phyloP scores from a whole-genome alignment of 306 rosid species.

The Dicorynia guianensis region DNA sequence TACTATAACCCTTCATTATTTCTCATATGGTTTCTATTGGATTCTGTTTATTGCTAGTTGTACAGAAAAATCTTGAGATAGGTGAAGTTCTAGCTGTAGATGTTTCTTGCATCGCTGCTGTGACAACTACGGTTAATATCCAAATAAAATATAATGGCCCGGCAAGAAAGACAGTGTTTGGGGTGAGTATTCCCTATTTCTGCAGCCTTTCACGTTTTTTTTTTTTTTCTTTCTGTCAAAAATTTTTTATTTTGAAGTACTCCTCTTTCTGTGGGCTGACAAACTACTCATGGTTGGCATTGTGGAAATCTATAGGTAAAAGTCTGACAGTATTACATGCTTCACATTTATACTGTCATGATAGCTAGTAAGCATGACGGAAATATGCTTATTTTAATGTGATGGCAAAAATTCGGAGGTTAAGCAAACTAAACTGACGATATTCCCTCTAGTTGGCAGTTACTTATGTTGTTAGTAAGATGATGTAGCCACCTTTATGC shows the following conservation, averaged over 20 bases:
- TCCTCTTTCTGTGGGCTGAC: background rate
- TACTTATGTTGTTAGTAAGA: background rate
- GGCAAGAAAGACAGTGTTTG: constrained; percentile 89
- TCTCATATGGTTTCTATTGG: constrained; percentile 32
- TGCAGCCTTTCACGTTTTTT: constrained; percentile 2
- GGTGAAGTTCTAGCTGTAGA: constrained; percentile 92
- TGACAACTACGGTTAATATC: constrained; percentile 73
- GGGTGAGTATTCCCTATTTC: constrained; percentile 64
- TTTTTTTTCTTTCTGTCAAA: background rate
- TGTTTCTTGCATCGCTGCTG: constrained; percentile 91
- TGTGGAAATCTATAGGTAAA: background rate
- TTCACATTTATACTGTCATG: constrained; percentile 21
- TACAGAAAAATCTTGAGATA: constrained; percentile 89
- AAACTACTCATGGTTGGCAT: constrained; percentile 2
- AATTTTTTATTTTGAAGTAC: background rate
- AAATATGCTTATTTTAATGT: background rate
- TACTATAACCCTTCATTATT: no score
- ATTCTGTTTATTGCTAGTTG: constrained; percentile 43
- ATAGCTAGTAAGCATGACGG: constrained; percentile 16
- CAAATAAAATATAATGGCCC: constrained; percentile 90
- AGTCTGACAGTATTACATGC: background rate
- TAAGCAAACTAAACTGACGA: background rate
- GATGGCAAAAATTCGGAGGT: constrained; percentile 6
- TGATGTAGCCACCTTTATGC: background rate
- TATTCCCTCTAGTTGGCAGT: constrained; percentile 5